Base-by-base conservation (phyloP, 192 early-diverging fungal genomes). In the Phlyctochytrium arcticum region DNA sequence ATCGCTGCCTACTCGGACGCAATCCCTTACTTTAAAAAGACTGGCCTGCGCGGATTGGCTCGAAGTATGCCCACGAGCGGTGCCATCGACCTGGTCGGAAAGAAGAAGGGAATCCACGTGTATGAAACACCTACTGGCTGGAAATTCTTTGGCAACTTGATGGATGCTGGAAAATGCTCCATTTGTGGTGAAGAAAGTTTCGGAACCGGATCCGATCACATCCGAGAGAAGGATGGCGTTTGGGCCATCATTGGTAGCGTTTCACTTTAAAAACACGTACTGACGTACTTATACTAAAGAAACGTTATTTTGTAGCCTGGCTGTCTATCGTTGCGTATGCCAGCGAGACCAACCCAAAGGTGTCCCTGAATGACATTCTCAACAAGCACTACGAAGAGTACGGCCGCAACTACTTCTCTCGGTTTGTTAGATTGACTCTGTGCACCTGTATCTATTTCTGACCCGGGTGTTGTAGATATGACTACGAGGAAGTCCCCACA, bases 131-230 rank as follows among this genome's bases (percentile, higher is more conserved):
- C 96, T 12, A 98, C 96, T 5, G 90, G 79, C 87, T 46, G 90
- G 81, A 76, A 74, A 79, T 98, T 98, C 82, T 98, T 98, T 87
- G 94, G 96, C 42, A 97, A 97, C 79, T 74, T 98, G 39, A 96
- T 98, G 95, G 96, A 98, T 70, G 95, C 93, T 31, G 89, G 89
- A 17, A 80, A 89, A 44, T 80, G 92, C 60, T 93, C 92, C 1
- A 92, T 98, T 60, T 98, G 96, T 68, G 96, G 96, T 54, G 96
- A 98, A 68, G 96, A 98, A 76, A 91, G 88, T 5, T 98, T 98
- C 75, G 96, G 96, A 53, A 98, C 96, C 12, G 96, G 96, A 54
- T 95, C 94, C 0, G 95, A 97, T 76, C 95, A 97, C 58, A 95
- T 98, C 54, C 92, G 96, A 54, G 96, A 98, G 71, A 98, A 98